A percentile compares a stretch with the other conserved stretches of the same genome.
phyloP scores from a whole-genome alignment of 139 green algal genomes.

The Chlamydomonas schloesseri region DNA sequence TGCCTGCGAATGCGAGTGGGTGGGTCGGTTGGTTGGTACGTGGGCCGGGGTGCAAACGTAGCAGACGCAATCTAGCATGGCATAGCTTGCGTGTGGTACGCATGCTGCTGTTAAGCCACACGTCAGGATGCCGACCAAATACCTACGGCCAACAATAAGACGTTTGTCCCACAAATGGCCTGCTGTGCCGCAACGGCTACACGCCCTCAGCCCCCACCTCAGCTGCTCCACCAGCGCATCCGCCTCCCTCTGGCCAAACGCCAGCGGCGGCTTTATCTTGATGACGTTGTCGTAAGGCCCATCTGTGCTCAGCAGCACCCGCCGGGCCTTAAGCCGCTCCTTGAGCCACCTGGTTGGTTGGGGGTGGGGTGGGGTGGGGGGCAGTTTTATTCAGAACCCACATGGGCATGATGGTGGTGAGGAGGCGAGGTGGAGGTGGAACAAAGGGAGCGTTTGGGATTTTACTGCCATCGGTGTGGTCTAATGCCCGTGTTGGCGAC shows the following conservation, averaged over 20 bases:
- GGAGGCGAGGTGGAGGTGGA: not conserved
- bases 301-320: slow-evolving; percentile 75
- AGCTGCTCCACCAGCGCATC: slow-evolving; percentile 67
- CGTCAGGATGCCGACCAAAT: too few species aligned
- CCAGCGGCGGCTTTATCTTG: slow-evolving; percentile 85
- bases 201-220: slow-evolving; percentile 21
- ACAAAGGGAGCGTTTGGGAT: not conserved
- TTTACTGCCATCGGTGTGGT: not conserved
- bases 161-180: too few species aligned
- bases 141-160: not conserved
- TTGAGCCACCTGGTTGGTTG: slow-evolving; percentile 64
- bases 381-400: too few species aligned
- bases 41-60: not conserved
- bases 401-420: too few species aligned
- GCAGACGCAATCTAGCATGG: too few species aligned
- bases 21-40: too few species aligned
- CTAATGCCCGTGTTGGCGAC: too few species aligned
- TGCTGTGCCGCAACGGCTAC: not conserved
- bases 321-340: slow-evolving; percentile 52
- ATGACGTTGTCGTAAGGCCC: slow-evolving; percentile 76
- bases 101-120: too few species aligned
- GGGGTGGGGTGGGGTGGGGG: too few species aligned
- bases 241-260: slow-evolving; percentile 67
- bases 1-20: not conserved
- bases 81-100: too few species aligned